Base-by-base conservation (phyloP, 495 filamentous ascomycete genomes). In the Xylaria sp. region DNA sequence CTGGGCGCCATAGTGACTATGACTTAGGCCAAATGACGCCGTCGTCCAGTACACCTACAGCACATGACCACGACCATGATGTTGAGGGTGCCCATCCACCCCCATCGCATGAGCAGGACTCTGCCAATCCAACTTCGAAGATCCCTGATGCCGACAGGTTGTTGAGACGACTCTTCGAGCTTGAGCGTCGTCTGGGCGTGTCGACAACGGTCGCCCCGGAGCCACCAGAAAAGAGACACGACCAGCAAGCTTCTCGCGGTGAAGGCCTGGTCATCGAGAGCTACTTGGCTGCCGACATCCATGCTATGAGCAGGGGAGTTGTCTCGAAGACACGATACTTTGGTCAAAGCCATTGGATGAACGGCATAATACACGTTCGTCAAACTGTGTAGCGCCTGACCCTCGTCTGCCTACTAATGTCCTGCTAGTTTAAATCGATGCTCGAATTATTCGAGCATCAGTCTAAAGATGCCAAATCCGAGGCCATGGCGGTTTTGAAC, bases 301-400 rank as follows among this genome's bases (percentile, higher is more conserved):
- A 75, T 17, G 66, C 74, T 0, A 80, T 85, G 1, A 73, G 68
- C 29, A 79, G 80, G 4, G 79, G 80, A 31, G 79, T 88, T 43
- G 79, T 80, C n/a, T 85, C 88, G 70, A 89, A 89, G 76, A 81
- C 79, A 0, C 82, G 88, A 0, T 53, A 86, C 5, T 87, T 88
- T 73, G 88, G 88, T 0, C 86, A 86, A 63, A 89, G 85, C 63
- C 86, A 89, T 74, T 90, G 86, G 87, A 77, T 87, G 12, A 84
- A 80, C 69, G 80, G 79, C 0, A 68, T 82, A 14, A 59, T 73
- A 21, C 59, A 83, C 58, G 86, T 88, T 80, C 67, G 80, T 78
- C 26, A 21, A 24, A 15, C 21, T 46, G 24, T 29, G n/a, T 55
- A n/a, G 11, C 35, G 35, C 44, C 29, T 15, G 15, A 37, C 48